These are phyloP conservation scores for Wickerhamomyces queroliae DNA, from an alignment of 805 yeast genomes.

Conservation along the genomic window DNA sequence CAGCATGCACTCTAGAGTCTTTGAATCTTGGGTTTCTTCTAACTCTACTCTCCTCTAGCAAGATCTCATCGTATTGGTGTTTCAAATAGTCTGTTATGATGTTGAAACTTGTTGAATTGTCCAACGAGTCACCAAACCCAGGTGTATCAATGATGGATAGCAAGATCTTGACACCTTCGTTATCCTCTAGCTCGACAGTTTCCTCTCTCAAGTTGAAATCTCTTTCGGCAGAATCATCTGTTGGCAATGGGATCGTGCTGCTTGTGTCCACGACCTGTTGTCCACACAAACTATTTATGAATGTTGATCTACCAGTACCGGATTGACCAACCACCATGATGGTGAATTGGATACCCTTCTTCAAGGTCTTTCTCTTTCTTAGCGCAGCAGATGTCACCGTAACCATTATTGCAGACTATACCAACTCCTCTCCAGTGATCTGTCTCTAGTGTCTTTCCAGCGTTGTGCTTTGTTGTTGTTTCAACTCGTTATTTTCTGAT, in stretches of 20 bases:
- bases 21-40: conserved; percentile 82
- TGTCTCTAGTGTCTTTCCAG: not conserved
- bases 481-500: not conserved
- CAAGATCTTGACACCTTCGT: conserved; percentile 78
- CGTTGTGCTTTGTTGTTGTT: not conserved
- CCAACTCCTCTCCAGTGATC: not conserved
- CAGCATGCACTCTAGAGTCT: conserved; percentile 76
- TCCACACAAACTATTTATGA: conserved; percentile 86
- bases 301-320: conserved; percentile 89
- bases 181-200: conserved; percentile 78
- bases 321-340: conserved; percentile 83
- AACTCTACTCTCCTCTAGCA: conserved; percentile 74
- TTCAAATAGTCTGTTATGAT: conserved; percentile 71
- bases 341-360: conserved; percentile 81
- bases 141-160: conserved; percentile 78
- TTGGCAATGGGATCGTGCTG: conserved; percentile 47
- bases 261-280: conserved; percentile 77
- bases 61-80: conserved; percentile 78
- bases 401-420: conserved; percentile 28
- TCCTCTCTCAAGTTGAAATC: conserved; percentile 68
- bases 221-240: conserved; percentile 44
- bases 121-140: conserved; percentile 72
- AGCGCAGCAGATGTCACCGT: conserved; percentile 48
- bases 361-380: conserved; percentile 73
- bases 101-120: conserved; percentile 62